Percentiles rank a stretch among this genome's conserved stretches.
These are phyloP conservation scores for Taxillus chinensis DNA, from an alignment of 164 flowering plant species.

Conservation along the genomic window DNA sequence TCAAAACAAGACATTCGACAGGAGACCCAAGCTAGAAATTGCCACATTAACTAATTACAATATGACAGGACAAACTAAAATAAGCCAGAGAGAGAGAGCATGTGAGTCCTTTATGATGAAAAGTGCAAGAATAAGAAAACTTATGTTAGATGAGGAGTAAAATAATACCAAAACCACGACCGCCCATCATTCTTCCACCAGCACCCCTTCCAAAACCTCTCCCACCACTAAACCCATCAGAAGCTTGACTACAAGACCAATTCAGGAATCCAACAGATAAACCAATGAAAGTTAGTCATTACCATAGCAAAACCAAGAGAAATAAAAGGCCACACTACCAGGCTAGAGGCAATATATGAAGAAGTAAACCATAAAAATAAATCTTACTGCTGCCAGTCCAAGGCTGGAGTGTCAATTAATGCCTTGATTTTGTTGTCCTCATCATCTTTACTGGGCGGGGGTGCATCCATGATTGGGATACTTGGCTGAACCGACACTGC, in stretches of 20 bases:
- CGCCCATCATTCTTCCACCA: constrained; percentile 70
- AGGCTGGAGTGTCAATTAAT: constrained; percentile 65
- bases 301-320: neutral
- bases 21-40: too few species aligned
- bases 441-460: constrained; percentile 60
- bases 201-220: constrained; percentile 86
- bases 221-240: constrained; percentile 62
- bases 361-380: neutral
- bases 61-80: neutral
- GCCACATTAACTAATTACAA: too few species aligned
- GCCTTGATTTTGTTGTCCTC: constrained; percentile 93
- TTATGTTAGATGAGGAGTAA: constrained; percentile 1
- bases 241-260: constrained; percentile 43
- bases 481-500: constrained; percentile 35
- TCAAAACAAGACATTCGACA: too few species aligned
- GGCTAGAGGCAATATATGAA: neutral
- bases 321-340: neutral
- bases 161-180: constrained; percentile 71
- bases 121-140: neutral
- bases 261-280: neutral
- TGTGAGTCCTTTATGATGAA: neutral
- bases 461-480: constrained; percentile 43
- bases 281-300: neutral
- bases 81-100: neutral
- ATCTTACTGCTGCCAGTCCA: constrained; percentile 89